phyloP scores from a whole-genome alignment of 2,329 filamentous ascomycete genomes.

The Ascochyta clinopodiicola region DNA sequence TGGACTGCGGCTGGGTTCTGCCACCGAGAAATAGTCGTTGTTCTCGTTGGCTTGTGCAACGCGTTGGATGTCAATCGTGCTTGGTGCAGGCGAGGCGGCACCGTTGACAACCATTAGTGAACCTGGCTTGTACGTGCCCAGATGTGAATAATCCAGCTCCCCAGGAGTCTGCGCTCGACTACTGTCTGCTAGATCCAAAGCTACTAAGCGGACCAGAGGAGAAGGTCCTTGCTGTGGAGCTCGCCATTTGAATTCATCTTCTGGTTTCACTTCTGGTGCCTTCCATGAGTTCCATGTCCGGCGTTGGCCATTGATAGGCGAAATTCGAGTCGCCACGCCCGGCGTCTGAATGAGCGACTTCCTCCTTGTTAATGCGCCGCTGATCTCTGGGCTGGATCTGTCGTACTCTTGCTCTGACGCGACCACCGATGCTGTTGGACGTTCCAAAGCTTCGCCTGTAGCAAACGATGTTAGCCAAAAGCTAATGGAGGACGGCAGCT shows the following conservation, averaged over 20 bases:
- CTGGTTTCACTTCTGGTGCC: conserved; percentile 29
- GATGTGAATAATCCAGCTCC: conserved; percentile 52
- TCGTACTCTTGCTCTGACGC: conserved; percentile 20
- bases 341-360: conserved; percentile 51
- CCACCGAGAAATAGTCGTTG: conserved; percentile 39
- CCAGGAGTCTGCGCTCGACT: conserved; percentile 49
- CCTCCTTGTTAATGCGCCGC: conserved; percentile 42
- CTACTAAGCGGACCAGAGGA: conserved; percentile 29
- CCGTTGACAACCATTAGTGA: conserved; percentile 57
- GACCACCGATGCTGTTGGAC: conserved; percentile 21
- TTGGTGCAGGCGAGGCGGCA: conserved; percentile 53
- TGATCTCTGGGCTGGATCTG: conserved; percentile 21
- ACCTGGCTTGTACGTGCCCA: conserved; percentile 52
- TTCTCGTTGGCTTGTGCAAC: neutral
- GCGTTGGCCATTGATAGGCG: conserved; percentile 42
- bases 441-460: conserved; percentile 40
- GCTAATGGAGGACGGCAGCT: neutral
- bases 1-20: conserved; percentile 27
- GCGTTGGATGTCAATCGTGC: conserved; percentile 28
- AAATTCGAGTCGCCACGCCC: conserved; percentile 47
- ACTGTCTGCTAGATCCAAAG: conserved; percentile 31
- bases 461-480: conserved; percentile 13
- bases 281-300: conserved; percentile 45
- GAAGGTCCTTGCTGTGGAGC: conserved; percentile 21
- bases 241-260: conserved; percentile 44